Evolutionary conservation across 2,329 filamentous ascomycete genomes (phyloP), one percentile per base, ranked within the genome.

Genomic region (Berkeleyomyces basicola): DNA sequence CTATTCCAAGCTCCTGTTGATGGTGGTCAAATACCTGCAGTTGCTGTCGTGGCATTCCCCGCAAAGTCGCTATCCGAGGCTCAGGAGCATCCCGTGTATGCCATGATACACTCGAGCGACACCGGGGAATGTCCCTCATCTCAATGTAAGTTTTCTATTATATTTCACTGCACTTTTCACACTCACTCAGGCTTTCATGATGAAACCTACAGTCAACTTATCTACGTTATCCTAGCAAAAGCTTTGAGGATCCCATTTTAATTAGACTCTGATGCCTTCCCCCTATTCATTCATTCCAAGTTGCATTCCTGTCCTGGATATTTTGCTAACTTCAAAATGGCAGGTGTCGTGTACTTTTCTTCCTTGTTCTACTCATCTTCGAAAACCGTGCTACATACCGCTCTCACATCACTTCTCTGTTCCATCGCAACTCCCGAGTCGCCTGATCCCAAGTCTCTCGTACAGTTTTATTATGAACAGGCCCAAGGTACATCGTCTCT

Each of bases 211-310:
- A 55, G 51, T 79, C 75, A 81, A 93, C 91, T 97, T 97, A 97
- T 96, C 92, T 96, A 97, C 92, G 96, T 97, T 97, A 90, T 88
- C 92, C 91, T 92, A 95, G 87, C 76, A 77, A 74, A 80, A 81
- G 76, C 77, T 70, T 86, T 95, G 91, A 95, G 84, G 90, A 93
- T 81, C 81, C 79, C 73, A 79, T 79, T 82, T 83, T 55, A 55
- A 55, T 55, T 55, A 55, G 90, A 89, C 85, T 77, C 90, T 95
- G 90, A 95, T 83, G 76, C 33, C 37, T 43, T 70, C 67, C 63
- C 53, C 39, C 40, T 66, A 61, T 66, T 46, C 57, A 47, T 39
- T 58, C 67, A 60, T 23, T 23, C 23, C 23, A 14, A 33, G n/a
- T 55, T 37, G 2, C 16, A 46, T 46, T 39, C 33, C 51, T 55